Percentiles rank a stretch among this genome's conserved stretches.
Conservation (phyloP, 495 filamentous ascomycete species). For the Aspergillus sclerotioniger region DNA sequence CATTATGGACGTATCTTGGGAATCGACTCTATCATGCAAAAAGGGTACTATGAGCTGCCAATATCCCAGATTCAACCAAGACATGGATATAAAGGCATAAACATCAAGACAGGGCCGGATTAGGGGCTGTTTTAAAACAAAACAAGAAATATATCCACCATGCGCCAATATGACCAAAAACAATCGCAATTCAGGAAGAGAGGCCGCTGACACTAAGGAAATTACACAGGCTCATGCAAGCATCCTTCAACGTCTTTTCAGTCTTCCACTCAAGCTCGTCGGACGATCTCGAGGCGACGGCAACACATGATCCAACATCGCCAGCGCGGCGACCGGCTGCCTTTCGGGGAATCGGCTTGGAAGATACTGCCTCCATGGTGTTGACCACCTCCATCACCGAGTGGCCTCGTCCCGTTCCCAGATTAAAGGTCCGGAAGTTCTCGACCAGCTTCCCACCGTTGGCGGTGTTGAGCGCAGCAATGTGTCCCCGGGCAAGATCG, state of each 20-base stretch:
- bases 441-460: slow-evolving; percentile 36
- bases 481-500: slow-evolving; percentile 67
- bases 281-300: slow-evolving; percentile 79
- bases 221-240: slow-evolving; percentile 81
- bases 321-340: slow-evolving; percentile 73
- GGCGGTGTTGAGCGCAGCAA: slow-evolving; percentile 51
- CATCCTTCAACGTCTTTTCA: slow-evolving; percentile 74
- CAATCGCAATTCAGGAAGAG: slow-evolving; percentile 19
- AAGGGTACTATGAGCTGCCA: slow-evolving; percentile 7
- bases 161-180: slow-evolving; percentile 13
- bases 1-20: background rate
- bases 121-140: background rate
- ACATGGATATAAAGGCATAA: background rate
- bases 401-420: slow-evolving; percentile 51
- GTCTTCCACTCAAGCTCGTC: slow-evolving; percentile 90
- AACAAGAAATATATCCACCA: slow-evolving; percentile 10
- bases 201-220: slow-evolving; percentile 46
- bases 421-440: slow-evolving; percentile 53
- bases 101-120: background rate
- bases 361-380: slow-evolving; percentile 44
- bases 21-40: slow-evolving; percentile 20
- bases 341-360: slow-evolving; percentile 47
- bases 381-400: slow-evolving; percentile 52
- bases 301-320: slow-evolving; percentile 76
- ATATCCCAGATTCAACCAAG: background rate